Conservation (phyloP, 768 basidiomycete genomes). For the Strobilomyces echinocephalus region DNA sequence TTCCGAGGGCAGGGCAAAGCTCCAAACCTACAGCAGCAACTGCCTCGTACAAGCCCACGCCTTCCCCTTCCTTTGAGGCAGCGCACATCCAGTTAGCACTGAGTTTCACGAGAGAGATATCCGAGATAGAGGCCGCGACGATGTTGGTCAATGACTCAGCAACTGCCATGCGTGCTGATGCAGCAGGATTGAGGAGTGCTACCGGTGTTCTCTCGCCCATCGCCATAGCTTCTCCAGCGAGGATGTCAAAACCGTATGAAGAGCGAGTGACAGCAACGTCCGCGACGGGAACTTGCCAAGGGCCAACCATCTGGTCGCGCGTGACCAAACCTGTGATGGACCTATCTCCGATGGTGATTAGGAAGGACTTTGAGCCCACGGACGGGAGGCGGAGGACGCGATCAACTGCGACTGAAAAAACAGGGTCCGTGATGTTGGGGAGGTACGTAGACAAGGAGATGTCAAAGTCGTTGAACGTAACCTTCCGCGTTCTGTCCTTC, state of each 20-base stretch:
- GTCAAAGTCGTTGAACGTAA: constrained; percentile 58
- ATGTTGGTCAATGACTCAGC: constrained; percentile 93
- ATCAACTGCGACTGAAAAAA: constrained; percentile 63
- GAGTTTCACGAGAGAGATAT: constrained; percentile 78
- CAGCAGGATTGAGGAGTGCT: constrained; percentile 80
- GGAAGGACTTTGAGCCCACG: constrained; percentile 93
- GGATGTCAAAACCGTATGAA: constrained; percentile 85
- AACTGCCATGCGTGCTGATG: constrained; percentile 94
- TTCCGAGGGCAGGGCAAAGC: constrained; percentile 85
- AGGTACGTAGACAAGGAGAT: constrained; percentile 63
- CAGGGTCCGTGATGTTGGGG: constrained; percentile 43
- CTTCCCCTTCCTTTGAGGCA: constrained; percentile 84
- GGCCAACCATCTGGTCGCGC: constrained; percentile 98
- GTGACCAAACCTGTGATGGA: constrained; percentile 90
- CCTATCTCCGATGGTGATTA: constrained; percentile 97
- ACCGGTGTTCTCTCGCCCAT: constrained; percentile 96
- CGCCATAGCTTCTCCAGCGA: constrained; percentile 93
- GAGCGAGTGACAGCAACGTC: constrained; percentile 96
- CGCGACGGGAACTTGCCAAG: constrained; percentile 96
- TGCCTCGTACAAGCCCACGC: constrained; percentile 84
- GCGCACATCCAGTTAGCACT: constrained; percentile 99
- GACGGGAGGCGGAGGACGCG: constrained; percentile 88
- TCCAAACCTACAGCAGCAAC: constrained; percentile 89
- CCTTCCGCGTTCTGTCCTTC: constrained; percentile 48
- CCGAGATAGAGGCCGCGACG: constrained; percentile 69